Percentiles rank a stretch among this genome's conserved stretches.
These are phyloP conservation scores for Pestalotiopsis sp. DNA, from an alignment of 2,329 filamentous ascomycete species.

Conservation along the genomic window DNA sequence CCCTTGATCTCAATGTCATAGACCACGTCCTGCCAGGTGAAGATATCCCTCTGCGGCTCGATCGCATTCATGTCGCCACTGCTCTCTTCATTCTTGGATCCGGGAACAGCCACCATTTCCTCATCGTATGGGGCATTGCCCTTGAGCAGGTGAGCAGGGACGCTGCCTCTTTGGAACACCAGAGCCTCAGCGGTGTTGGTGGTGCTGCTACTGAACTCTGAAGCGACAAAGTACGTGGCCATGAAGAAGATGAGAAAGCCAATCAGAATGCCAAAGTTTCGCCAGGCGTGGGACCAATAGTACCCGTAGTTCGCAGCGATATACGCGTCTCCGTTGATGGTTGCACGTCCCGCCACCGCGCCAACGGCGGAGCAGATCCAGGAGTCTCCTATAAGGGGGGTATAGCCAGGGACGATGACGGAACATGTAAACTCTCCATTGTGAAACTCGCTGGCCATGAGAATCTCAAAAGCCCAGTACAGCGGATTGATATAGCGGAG, in stretches of 20 bases:
- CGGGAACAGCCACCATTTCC: constrained; percentile 13
- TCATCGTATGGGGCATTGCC: constrained; percentile 34
- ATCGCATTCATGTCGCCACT: not conserved
- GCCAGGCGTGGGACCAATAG: constrained; percentile 60
- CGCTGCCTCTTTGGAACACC: constrained; percentile 63
- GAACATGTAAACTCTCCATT: constrained; percentile 60
- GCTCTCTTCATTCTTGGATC: constrained; percentile 1
- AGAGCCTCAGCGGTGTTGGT: constrained; percentile 69
- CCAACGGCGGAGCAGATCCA: constrained; percentile 59
- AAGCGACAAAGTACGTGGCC: constrained; percentile 62
- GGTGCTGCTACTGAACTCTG: constrained; percentile 67
- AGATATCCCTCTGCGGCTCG: constrained; percentile 51
- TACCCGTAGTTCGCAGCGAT: constrained; percentile 60
- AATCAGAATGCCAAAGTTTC: constrained; percentile 61
- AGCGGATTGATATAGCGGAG: constrained; percentile 76
- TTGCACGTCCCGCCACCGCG: constrained; percentile 53
- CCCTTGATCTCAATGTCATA: constrained; percentile 75
- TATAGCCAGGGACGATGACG: constrained; percentile 48
- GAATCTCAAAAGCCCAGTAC: constrained; percentile 72
- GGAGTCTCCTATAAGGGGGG: constrained; percentile 43
- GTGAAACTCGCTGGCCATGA: constrained; percentile 75
- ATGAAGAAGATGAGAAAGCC: constrained; percentile 62
- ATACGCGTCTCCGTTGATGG: constrained; percentile 64
- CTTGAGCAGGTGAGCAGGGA: constrained; percentile 44
- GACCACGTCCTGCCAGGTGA: constrained; percentile 78